A percentile compares a stretch with the other conserved stretches of the same genome.
Conservation (phyloP, 108 stramenopile genomes). For the Cyclotella cryptica region DNA sequence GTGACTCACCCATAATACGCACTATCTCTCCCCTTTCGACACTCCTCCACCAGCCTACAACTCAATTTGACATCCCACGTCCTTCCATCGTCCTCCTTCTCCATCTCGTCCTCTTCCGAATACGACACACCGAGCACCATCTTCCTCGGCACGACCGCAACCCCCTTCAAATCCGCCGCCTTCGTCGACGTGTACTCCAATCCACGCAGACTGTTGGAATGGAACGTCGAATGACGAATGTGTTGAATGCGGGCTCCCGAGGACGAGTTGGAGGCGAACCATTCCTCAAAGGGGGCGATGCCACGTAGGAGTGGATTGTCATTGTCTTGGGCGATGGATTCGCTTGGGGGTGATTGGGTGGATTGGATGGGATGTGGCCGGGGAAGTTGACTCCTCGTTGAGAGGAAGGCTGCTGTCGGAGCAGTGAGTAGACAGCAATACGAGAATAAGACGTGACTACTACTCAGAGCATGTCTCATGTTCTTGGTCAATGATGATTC, state of each 20-base stretch:
- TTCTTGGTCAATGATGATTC: no score
- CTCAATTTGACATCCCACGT: slow-evolving; percentile 80
- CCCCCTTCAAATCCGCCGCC: slow-evolving; percentile 37
- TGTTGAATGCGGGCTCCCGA: slow-evolving; percentile 26
- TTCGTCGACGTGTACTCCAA: slow-evolving; percentile 45
- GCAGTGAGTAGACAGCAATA: no score
- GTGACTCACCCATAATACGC: slow-evolving; percentile 61
- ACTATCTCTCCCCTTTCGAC: slow-evolving; percentile 57
- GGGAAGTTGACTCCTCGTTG: no score
- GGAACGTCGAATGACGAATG: slow-evolving; percentile 57
- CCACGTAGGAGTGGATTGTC: slow-evolving; percentile 52
- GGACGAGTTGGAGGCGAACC: slow-evolving; percentile 53
- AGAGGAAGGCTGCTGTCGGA: no score
- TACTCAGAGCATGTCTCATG: no score
- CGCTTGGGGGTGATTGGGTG: no score
- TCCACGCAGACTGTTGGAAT: slow-evolving; percentile 56
- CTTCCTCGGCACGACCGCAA: slow-evolving; percentile 51
- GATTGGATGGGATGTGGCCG: no score
- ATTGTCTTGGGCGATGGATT: no score
- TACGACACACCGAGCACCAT: slow-evolving; percentile 55
- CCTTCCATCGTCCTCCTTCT: no score
- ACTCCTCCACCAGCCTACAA: slow-evolving; percentile 67
- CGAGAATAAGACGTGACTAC: no score
- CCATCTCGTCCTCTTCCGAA: slow-evolving; percentile 42
- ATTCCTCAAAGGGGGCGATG: slow-evolving; percentile 62